Conservation (phyloP, 805 yeast genomes). For the Saccharomyces mikatae region DNA sequence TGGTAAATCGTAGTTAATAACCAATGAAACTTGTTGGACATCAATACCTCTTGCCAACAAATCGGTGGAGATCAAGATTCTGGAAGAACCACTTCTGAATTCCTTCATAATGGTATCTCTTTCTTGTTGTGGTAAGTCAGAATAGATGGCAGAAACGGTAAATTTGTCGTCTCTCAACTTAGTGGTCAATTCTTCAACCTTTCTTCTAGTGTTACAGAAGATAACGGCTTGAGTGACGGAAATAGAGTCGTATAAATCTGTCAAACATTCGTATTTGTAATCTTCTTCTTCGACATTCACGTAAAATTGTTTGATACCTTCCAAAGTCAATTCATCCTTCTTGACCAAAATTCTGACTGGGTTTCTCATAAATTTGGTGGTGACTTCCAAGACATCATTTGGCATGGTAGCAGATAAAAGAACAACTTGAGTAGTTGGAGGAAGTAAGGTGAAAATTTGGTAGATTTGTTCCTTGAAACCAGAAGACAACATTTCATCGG, state of each 20-base stretch:
- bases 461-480: constrained; percentile 92
- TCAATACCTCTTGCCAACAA: constrained; percentile 96
- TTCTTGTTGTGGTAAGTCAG: constrained; percentile 88
- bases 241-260: constrained; percentile 85
- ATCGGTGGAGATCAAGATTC: constrained; percentile 89
- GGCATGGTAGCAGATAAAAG: constrained; percentile 90
- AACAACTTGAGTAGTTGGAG: constrained; percentile 79
- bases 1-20: constrained; percentile 88
- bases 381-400: constrained; percentile 77
- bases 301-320: constrained; percentile 85
- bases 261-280: constrained; percentile 85
- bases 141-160: constrained; percentile 89
- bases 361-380: constrained; percentile 79
- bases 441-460: constrained; percentile 75
- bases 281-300: constrained; percentile 82
- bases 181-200: constrained; percentile 79
- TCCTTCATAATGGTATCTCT: constrained; percentile 89
- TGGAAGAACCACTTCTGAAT: constrained; percentile 81
- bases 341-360: constrained; percentile 88
- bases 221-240: constrained; percentile 93
- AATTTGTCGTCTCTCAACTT: constrained; percentile 70
- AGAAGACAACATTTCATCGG: constrained; percentile 77
- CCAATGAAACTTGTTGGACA: constrained; percentile 91
- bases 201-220: constrained; percentile 88
- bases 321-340: constrained; percentile 82